Evolutionary conservation across 768 basidiomycete species (phyloP).

Genomic region (Porphyrellus cyaneotinctus): DNA sequence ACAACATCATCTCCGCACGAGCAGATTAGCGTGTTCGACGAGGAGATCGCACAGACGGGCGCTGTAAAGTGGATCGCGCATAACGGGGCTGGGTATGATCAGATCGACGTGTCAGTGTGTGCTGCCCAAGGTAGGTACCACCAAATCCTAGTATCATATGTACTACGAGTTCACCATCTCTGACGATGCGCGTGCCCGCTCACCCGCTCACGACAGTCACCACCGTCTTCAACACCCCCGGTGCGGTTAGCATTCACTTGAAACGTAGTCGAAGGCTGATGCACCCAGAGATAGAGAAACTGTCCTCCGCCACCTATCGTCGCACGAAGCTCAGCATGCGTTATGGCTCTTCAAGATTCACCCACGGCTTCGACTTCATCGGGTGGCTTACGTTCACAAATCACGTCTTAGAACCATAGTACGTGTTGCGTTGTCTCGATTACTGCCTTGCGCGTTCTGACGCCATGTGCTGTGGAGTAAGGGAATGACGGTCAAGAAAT

Average conservation of each 20-base stretch:
- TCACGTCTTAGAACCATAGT: constrained; percentile 1
- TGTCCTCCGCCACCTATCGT: not conserved
- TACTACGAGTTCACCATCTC: no score
- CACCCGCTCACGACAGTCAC: no score
- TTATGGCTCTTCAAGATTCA: not conserved
- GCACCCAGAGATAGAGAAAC: not conserved
- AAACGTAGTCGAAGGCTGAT: constrained; percentile 3
- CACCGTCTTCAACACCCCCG: no score
- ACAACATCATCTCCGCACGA: no score
- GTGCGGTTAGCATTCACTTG: not conserved
- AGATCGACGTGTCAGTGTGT: no score
- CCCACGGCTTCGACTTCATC: not conserved
- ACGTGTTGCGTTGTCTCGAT: not conserved
- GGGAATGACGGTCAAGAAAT: constrained; percentile 1
- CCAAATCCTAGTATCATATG: no score
- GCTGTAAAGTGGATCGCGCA: constrained; percentile 84
- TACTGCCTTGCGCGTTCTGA: not conserved
- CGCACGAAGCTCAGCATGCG: not conserved
- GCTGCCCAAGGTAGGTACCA: no score
- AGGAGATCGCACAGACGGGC: constrained; percentile 54
- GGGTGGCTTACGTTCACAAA: not conserved
- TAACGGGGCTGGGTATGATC: no score
- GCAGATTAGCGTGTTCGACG: constrained; percentile 75
- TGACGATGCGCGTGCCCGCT: no score
- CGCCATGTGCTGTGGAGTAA: not conserved